Conservation (phyloP, 2,329 filamentous ascomycete genomes). For the Pestalotiopsis sp. region DNA sequence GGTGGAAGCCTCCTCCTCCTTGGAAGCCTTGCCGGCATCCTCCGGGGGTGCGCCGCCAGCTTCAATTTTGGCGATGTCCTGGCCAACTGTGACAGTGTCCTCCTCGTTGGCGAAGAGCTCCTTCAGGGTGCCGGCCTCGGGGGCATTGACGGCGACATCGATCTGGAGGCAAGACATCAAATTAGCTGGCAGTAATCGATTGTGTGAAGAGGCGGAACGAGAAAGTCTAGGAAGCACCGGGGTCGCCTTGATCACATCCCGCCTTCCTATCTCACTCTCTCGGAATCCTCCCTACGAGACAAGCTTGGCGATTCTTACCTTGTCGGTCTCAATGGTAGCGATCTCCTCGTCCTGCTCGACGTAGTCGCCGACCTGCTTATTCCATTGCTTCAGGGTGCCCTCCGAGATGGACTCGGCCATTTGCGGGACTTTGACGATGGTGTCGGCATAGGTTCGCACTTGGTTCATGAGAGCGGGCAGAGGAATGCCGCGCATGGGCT, state of each 20-base stretch:
- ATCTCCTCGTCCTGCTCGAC: constrained; percentile 97
- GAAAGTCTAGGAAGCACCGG: not conserved
- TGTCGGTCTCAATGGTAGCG: constrained; percentile 98
- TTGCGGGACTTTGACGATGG: constrained; percentile 87
- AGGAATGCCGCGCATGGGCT: constrained; percentile 44
- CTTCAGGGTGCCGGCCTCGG: constrained; percentile 86
- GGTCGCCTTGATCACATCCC: not conserved
- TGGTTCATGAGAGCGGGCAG: constrained; percentile 55
- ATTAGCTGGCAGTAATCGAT: constrained; percentile 10
- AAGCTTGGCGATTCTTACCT: constrained; percentile 54
- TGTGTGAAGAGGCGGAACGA: not conserved
- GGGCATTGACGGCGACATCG: constrained; percentile 93
- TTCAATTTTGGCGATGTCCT: constrained; percentile 86
- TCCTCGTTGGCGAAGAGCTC: constrained; percentile 91
- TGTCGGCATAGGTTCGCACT: constrained; percentile 71
- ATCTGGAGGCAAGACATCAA: constrained; percentile 58
- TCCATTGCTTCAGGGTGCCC: constrained; percentile 94
- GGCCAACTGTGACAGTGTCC: constrained; percentile 91
- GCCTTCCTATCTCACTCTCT: not conserved
- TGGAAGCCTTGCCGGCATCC: constrained; percentile 55
- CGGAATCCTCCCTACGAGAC: not conserved
- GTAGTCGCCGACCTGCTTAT: constrained; percentile 87
- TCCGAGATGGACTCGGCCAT: constrained; percentile 99
- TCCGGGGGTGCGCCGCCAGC: constrained; percentile 64
- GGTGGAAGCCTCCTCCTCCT: constrained; percentile 41